These are phyloP conservation scores for Fusarium sp. DNA, from an alignment of 2,329 filamentous ascomycete genomes.

Conservation along the genomic window DNA sequence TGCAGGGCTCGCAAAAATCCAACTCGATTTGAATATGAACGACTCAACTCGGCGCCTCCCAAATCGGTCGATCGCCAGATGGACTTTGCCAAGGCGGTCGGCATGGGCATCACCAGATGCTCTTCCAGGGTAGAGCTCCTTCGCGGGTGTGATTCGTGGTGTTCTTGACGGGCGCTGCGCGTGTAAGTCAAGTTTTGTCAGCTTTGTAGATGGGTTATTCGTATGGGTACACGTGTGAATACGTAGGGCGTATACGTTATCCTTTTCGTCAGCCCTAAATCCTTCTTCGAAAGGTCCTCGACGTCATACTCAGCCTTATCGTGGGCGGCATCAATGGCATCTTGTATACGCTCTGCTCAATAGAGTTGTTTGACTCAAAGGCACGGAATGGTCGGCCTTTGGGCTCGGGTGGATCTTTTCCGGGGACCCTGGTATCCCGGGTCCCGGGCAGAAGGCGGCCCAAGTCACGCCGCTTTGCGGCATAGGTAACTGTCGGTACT, in stretches of 20 bases:
- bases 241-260: conserved; percentile 7
- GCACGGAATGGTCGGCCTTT: conserved; percentile 25
- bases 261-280: conserved; percentile 23
- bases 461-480: conserved; percentile 17
- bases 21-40: too few species aligned
- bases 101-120: neutral
- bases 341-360: neutral
- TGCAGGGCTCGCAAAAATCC: neutral
- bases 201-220: neutral
- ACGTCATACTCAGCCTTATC: conserved; percentile 33
- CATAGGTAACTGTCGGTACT: conserved; percentile 23
- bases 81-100: conserved; percentile 25
- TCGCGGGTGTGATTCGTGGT: neutral
- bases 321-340: neutral
- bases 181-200: conserved; percentile 11
- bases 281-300: neutral
- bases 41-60: too few species aligned
- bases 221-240: neutral
- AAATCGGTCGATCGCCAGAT: conserved; percentile 1
- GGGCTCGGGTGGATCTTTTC: neutral
- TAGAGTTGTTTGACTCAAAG: neutral
- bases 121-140: neutral
- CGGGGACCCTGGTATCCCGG: neutral
- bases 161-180: neutral
- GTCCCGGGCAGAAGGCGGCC: conserved; percentile 1